Conservation (phyloP, 2,329 filamentous ascomycete genomes). For the Colletotrichum zoysiae region DNA sequence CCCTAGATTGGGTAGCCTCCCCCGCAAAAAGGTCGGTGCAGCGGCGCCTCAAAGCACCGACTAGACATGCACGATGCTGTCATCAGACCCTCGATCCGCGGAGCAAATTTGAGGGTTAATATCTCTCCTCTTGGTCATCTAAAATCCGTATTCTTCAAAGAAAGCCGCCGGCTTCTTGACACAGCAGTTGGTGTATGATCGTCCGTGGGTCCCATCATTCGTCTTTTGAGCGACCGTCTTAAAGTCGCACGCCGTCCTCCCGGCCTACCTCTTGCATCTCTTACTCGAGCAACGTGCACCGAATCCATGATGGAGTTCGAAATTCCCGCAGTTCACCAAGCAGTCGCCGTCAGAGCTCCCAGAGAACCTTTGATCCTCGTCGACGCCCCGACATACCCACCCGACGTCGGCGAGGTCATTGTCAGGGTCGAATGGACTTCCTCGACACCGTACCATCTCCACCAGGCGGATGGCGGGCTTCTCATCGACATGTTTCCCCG, state of each 20-base stretch:
- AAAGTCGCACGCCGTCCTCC: not conserved
- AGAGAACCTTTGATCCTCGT: slow-evolving; percentile 45
- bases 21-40: slow-evolving; percentile 14
- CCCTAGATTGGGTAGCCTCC: slow-evolving; percentile 29
- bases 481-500: slow-evolving; percentile 62
- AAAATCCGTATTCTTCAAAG: not conserved
- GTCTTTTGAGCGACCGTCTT: not conserved
- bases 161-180: not conserved
- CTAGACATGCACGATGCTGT: slow-evolving; percentile 40
- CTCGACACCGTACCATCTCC: slow-evolving; percentile 71
- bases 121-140: slow-evolving; percentile 3
- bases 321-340: slow-evolving; percentile 46
- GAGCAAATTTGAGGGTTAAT: slow-evolving; percentile 18
- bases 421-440: slow-evolving; percentile 69
- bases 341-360: slow-evolving; percentile 45
- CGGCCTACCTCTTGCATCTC: not conserved
- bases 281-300: not conserved
- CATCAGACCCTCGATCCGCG: slow-evolving; percentile 31
- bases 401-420: slow-evolving; percentile 61
- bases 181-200: not conserved
- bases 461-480: slow-evolving; percentile 71
- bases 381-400: slow-evolving; percentile 48
- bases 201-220: not conserved
- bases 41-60: not conserved
- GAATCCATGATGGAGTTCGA: slow-evolving; percentile 34